Evolutionary conservation across 805 yeast species (phyloP).

Genomic region (Starmerella floris): DNA sequence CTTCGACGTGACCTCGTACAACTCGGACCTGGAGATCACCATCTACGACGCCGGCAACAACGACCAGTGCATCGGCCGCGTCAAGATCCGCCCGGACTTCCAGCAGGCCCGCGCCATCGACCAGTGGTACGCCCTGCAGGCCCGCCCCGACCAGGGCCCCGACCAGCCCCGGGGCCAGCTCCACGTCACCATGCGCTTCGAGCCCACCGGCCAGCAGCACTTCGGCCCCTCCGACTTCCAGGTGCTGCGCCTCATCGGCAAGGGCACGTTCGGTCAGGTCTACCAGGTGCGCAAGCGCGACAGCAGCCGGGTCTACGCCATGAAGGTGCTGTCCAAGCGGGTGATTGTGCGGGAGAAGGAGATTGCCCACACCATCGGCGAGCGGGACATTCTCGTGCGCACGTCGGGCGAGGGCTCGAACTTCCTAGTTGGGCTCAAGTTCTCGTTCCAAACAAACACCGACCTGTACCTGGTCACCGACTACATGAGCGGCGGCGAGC

Average conservation of each 20-base stretch:
- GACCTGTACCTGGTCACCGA: slow-evolving; percentile 91
- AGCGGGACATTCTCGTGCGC: slow-evolving; percentile 83
- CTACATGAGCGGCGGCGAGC: slow-evolving; percentile 96
- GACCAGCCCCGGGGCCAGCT: slow-evolving; percentile 34
- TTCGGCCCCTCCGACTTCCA: slow-evolving; percentile 88
- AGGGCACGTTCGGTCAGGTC: slow-evolving; percentile 96
- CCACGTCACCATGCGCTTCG: slow-evolving; percentile 60
- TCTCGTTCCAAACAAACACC: slow-evolving; percentile 88
- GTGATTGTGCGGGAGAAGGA: slow-evolving; percentile 94
- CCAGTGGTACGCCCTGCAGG: slow-evolving; percentile 61
- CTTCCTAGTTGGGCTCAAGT: slow-evolving; percentile 91
- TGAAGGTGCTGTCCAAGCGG: slow-evolving; percentile 91
- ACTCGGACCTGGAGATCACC: slow-evolving; percentile 77
- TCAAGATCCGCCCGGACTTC: slow-evolving; percentile 35
- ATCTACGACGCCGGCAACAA: slow-evolving; percentile 74
- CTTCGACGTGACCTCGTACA: slow-evolving; percentile 73
- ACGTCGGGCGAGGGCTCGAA: slow-evolving; percentile 80
- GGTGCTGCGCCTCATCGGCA: slow-evolving; percentile 77
- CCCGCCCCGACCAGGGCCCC: slow-evolving; percentile 56
- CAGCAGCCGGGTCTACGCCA: slow-evolving; percentile 83
- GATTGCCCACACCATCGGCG: slow-evolving; percentile 96
- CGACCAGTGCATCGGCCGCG: slow-evolving; percentile 73
- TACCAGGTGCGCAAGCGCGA: slow-evolving; percentile 89
- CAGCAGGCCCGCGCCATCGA: slow-evolving; percentile 30
- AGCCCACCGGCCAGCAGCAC: slow-evolving; percentile 53